These are phyloP conservation scores for Zopfia rhizophila DNA, from an alignment of 2,329 filamentous ascomycete genomes.

Conservation along the genomic window DNA sequence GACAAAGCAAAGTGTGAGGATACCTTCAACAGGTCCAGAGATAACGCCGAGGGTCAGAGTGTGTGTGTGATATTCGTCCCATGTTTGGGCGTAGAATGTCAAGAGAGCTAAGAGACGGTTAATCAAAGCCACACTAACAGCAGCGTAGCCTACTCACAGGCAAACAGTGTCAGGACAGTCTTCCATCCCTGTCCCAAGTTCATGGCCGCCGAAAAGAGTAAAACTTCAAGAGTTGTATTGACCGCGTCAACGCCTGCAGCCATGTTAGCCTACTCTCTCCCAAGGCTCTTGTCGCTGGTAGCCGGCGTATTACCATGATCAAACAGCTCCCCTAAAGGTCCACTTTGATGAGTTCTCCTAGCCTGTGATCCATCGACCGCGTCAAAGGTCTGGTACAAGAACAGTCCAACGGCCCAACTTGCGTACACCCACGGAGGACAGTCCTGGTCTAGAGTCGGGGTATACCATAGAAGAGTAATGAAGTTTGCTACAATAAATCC, in stretches of 20 bases:
- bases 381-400: slow-evolving; percentile 98
- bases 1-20: slow-evolving; percentile 82
- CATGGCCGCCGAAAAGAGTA: slow-evolving; percentile 91
- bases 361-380: slow-evolving; percentile 95
- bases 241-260: slow-evolving; percentile 81
- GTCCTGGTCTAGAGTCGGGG: slow-evolving; percentile 90
- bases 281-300: too few relatives aligned
- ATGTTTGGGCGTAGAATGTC: slow-evolving; percentile 99
- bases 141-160: slow-evolving; percentile 62
- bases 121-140: neutral
- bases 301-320: slow-evolving; percentile 95
- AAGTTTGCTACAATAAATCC: slow-evolving; percentile 89
- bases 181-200: slow-evolving; percentile 94
- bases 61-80: slow-evolving; percentile 99
- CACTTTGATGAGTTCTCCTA: slow-evolving; percentile 88
- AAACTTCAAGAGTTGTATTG: slow-evolving; percentile 92
- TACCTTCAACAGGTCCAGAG: slow-evolving; percentile 94
- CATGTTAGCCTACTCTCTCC: slow-evolving; percentile 5
- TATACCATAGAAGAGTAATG: slow-evolving; percentile 93
- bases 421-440: slow-evolving; percentile 96
- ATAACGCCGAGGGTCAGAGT: slow-evolving; percentile 91
- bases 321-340: slow-evolving; percentile 94
- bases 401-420: slow-evolving; percentile 87
- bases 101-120: slow-evolving; percentile 70
- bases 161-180: slow-evolving; percentile 85